Conservation (phyloP, 495 filamentous ascomycete species). For the Trichoderma reesei region DNA sequence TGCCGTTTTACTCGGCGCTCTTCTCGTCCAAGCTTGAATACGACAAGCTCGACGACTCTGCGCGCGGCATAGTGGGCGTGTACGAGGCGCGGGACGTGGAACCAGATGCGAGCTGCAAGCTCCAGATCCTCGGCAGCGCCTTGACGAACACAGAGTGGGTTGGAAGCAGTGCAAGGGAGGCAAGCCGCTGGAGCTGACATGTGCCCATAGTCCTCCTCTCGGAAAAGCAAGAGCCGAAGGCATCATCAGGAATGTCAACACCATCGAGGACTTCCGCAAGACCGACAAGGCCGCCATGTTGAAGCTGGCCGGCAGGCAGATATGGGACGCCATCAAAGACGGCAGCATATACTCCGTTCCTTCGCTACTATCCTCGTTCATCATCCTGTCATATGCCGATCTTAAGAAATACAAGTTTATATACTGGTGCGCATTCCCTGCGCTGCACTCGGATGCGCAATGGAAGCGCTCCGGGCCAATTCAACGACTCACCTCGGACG, state of each 20-base stretch:
- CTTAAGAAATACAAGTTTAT: slow-evolving; percentile 92
- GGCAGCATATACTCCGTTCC: slow-evolving; percentile 92
- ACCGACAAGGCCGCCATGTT: slow-evolving; percentile 64
- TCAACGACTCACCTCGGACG: slow-evolving; percentile 46
- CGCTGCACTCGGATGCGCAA: slow-evolving; percentile 73
- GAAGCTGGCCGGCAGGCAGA: slow-evolving; percentile 63
- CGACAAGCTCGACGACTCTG: slow-evolving; percentile 90
- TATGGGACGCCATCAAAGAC: slow-evolving; percentile 95
- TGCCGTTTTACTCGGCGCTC: slow-evolving; percentile 86
- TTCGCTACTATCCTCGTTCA: slow-evolving; percentile 78
- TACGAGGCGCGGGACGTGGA: slow-evolving; percentile 73
- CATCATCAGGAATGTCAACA: slow-evolving; percentile 92
- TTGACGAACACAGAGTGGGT: slow-evolving; percentile 71
- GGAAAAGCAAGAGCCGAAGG: slow-evolving; percentile 78
- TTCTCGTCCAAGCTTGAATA: slow-evolving; percentile 88
- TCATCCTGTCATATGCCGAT: slow-evolving; percentile 87
- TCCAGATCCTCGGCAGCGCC: slow-evolving; percentile 83
- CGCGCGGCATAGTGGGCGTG: slow-evolving; percentile 73
- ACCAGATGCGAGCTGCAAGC: slow-evolving; percentile 62
- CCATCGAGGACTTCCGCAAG: slow-evolving; percentile 82
- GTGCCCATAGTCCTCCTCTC: slow-evolving; percentile 50
- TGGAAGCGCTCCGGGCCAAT: slow-evolving; percentile 53
- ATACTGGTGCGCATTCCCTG: slow-evolving; percentile 92
- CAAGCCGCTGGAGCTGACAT: not conserved
- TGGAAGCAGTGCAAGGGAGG: not conserved